These are phyloP conservation scores for Tilletia indica DNA, from an alignment of 1,284 basidiomycete genomes.

Conservation along the genomic window DNA sequence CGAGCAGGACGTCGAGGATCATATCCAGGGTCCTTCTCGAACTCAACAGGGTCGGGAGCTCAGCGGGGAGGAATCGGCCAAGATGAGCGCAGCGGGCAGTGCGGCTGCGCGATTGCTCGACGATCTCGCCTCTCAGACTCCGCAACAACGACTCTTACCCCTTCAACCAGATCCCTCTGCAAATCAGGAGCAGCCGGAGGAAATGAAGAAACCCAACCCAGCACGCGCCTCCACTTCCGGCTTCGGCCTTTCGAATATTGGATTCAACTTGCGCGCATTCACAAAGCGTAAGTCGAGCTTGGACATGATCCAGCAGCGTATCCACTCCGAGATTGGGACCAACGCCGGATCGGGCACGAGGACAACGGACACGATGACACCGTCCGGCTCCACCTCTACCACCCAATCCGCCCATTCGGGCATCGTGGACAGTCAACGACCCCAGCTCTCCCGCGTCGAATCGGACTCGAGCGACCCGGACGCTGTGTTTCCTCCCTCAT, in stretches of 20 bases:
- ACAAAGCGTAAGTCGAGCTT: slow-evolving; percentile 9
- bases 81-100: slow-evolving; percentile 3
- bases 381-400: background rate
- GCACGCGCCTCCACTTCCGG: background rate
- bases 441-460: background rate
- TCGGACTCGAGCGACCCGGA: background rate
- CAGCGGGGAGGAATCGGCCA: background rate
- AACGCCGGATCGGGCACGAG: background rate
- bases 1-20: slow-evolving; percentile 35
- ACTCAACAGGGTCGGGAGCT: background rate
- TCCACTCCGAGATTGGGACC: background rate
- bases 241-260: background rate
- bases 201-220: background rate
- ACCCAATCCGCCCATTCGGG: background rate
- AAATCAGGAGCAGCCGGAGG: too few relatives aligned
- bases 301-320: background rate
- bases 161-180: background rate
- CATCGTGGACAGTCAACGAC: background rate
- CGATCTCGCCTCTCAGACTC: background rate
- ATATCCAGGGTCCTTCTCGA: slow-evolving; percentile 22
- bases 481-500: background rate
- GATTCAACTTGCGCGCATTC: background rate
- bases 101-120: slow-evolving; percentile 1
- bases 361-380: background rate
- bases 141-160: background rate